Evolutionary conservation across 1,139 yeast genomes (phyloP).

Genomic region (Blastobotrys buckinghamii): DNA sequence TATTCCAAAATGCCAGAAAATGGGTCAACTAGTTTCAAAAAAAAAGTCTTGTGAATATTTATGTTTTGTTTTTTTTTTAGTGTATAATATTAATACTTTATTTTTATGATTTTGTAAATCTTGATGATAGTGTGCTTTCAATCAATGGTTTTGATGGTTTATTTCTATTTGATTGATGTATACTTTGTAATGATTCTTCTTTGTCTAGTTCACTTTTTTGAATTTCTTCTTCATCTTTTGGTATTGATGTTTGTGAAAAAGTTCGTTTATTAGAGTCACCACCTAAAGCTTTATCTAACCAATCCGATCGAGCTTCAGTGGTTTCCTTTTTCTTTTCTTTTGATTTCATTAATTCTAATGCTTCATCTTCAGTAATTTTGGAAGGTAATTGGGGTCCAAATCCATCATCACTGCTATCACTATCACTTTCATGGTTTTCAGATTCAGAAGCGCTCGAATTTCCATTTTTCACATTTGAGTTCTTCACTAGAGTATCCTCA

Average conservation of each 20-base stretch:
- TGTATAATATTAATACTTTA: no score
- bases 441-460: no score
- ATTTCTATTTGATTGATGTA: neutral
- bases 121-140: no score
- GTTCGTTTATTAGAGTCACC: neutral
- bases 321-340: neutral
- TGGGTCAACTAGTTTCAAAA: constrained; percentile 73
- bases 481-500: neutral
- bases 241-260: neutral
- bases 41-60: no score
- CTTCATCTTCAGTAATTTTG: neutral
- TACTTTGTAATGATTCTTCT: neutral
- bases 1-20: constrained; percentile 88
- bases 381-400: neutral
- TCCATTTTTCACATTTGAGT: neutral
- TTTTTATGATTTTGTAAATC: neutral
- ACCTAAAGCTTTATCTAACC: neutral
- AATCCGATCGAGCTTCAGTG: neutral
- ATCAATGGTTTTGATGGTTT: no score
- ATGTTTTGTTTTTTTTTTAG: no score
- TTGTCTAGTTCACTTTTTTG: neutral
- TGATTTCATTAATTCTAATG: neutral
- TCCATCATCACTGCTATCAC: neutral
- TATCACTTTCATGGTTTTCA: neutral
- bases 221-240: neutral